Percentiles rank a stretch among this genome's conserved stretches.
Evolutionary conservation across 176 grass and related monocot species (phyloP).

Genomic region (Aegilops bicornis): DNA sequence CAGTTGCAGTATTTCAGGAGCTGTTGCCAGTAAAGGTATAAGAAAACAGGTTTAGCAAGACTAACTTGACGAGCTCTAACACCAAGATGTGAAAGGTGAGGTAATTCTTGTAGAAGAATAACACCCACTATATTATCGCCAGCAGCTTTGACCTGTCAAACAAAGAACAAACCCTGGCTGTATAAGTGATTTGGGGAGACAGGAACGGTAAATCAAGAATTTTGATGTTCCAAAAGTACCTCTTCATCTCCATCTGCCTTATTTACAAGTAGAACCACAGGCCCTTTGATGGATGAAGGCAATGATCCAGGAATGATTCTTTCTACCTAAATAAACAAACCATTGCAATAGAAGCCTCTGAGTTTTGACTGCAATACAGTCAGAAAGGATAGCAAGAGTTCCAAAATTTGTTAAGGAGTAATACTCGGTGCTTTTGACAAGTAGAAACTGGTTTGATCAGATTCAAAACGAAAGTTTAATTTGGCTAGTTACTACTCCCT

Average conservation of each 20-base stretch:
- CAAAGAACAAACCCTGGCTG: background rate
- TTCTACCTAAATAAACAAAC: constrained; percentile 65
- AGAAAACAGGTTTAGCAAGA: constrained; percentile 28
- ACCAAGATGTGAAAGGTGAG: constrained; percentile 98
- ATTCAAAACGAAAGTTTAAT: background rate
- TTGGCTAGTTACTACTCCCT: background rate
- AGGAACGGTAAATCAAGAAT: constrained; percentile 17
- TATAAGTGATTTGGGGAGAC: constrained; percentile 3
- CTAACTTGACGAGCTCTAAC: constrained; percentile 95
- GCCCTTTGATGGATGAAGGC: constrained; percentile 50
- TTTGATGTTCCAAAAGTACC: constrained; percentile 35
- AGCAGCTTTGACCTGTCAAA: constrained; percentile 80
- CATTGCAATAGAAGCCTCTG: constrained; percentile 23
- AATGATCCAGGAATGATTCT: constrained; percentile 77
- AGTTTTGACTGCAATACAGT: background rate
- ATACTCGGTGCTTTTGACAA: background rate
- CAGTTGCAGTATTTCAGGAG: constrained; percentile 26
- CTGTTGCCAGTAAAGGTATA: background rate
- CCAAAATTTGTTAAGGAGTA: background rate
- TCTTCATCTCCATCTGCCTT: constrained; percentile 98
- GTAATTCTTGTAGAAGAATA: constrained; percentile 89
- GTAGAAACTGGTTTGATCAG: background rate
- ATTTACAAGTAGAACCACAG: constrained; percentile 80
- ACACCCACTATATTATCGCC: constrained; percentile 91
- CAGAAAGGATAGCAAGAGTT: constrained; percentile 13